Evolutionary conservation across 305 asterid genomes (phyloP).

Genomic region (Solanum hybrid): DNA sequence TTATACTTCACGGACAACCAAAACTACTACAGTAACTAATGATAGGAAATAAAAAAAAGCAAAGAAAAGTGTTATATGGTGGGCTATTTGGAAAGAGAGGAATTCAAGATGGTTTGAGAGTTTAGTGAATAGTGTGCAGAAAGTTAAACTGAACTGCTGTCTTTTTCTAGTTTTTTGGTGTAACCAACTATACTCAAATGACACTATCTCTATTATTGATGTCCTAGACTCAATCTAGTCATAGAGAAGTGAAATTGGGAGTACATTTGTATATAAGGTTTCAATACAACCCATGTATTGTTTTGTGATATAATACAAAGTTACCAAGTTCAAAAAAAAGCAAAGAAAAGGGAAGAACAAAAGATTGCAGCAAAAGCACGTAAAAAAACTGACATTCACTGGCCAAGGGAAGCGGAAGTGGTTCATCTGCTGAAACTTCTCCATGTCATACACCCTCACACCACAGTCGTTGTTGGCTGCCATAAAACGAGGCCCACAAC

Average conservation of each 20-base stretch:
- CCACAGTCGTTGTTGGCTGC: constrained; percentile 61
- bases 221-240: too few species aligned
- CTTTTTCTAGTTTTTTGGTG: background rate
- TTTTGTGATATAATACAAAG: too few species aligned
- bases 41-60: background rate
- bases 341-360: background rate
- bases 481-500: constrained; percentile 49
- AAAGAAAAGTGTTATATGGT: background rate
- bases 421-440: constrained; percentile 57
- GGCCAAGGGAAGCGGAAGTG: constrained; percentile 72
- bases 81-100: background rate
- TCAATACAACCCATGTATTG: too few species aligned
- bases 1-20: background rate
- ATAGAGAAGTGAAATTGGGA: too few species aligned
- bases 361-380: background rate
- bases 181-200: background rate
- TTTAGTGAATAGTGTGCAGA: background rate
- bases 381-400: constrained; percentile 42
- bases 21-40: background rate
- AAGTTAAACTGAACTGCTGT: background rate
- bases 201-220: too few species aligned
- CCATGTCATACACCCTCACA: constrained; percentile 64
- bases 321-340: background rate
- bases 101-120: background rate
- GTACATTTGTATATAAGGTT: too few species aligned